These are phyloP conservation scores for Anethum foeniculum DNA, from an alignment of 140 eudicot species.

Conservation along the genomic window DNA sequence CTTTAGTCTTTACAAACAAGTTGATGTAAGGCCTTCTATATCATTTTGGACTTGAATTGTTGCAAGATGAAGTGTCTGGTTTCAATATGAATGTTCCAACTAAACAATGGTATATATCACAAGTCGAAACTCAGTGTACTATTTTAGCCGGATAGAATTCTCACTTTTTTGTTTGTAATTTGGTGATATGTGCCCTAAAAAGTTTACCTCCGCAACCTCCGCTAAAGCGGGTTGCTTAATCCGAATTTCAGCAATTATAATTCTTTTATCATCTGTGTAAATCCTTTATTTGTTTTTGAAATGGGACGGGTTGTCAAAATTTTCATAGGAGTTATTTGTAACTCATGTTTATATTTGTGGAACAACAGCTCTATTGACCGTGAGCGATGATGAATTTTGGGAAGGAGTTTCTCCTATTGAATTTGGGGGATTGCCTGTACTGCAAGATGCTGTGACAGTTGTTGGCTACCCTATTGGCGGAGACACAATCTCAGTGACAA, in stretches of 20 bases:
- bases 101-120: background rate
- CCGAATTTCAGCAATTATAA: background rate
- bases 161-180: too few species aligned
- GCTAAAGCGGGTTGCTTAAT: background rate
- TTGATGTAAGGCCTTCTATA: background rate
- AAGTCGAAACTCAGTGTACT: background rate
- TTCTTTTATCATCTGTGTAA: too few species aligned
- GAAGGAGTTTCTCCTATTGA: slow-evolving; percentile 58
- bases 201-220: background rate
- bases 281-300: too few species aligned
- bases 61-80: background rate
- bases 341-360: background rate
- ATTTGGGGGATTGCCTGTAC: slow-evolving; percentile 63
- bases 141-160: background rate
- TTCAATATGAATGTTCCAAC: background rate
- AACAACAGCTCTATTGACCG: slow-evolving; percentile 45
- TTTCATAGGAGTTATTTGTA: background rate
- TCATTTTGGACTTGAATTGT: background rate
- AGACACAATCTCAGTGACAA: slow-evolving; percentile 66
- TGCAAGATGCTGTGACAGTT: slow-evolving; percentile 72
- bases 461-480: slow-evolving; percentile 80
- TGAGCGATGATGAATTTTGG: slow-evolving; percentile 64
- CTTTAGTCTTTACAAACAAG: background rate
- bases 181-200: background rate
- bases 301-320: too few species aligned